A percentile compares a stretch with the other conserved stretches of the same genome.
phyloP scores from a whole-genome alignment of 2,329 filamentous ascomycete species.

The Catunica adiposa region DNA sequence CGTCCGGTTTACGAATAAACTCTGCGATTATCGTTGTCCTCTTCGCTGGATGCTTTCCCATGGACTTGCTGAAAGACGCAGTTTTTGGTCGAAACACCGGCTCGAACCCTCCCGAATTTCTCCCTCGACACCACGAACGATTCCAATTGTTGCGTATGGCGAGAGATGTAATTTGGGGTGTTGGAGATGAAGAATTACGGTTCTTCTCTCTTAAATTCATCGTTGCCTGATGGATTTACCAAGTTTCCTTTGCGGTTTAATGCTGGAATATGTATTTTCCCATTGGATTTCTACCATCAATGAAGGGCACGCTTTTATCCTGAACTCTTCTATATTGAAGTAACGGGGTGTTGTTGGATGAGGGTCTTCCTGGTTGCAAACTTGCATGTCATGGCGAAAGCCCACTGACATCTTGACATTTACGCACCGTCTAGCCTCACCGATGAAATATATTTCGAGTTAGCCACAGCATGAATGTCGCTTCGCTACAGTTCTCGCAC shows the following conservation, averaged over 20 bases:
- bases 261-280: conserved; percentile 5
- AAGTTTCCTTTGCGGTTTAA: background rate
- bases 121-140: conserved; percentile 37
- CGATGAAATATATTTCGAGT: conserved; percentile 75
- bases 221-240: conserved; percentile 33
- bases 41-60: conserved; percentile 42
- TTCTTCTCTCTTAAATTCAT: conserved; percentile 63
- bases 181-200: conserved; percentile 55
- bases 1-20: conserved; percentile 6
- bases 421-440: conserved; percentile 36
- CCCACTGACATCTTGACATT: conserved; percentile 6
- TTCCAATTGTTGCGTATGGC: conserved; percentile 28
- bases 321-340: conserved; percentile 20
- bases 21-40: conserved; percentile 67
- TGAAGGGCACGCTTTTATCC: conserved; percentile 24
- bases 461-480: conserved; percentile 81
- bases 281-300: background rate
- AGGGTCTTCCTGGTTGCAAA: conserved; percentile 24
- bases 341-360: conserved; percentile 58
- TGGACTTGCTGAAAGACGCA: conserved; percentile 11
- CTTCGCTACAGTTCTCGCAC: conserved; percentile 85
- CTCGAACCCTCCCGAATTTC: conserved; percentile 56
- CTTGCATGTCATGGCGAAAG: conserved; percentile 9
- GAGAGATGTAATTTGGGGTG: conserved; percentile 51
- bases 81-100: conserved; percentile 35